Conservation (phyloP, 106 monocot genomes). For the Apostasia ramifera region DNA sequence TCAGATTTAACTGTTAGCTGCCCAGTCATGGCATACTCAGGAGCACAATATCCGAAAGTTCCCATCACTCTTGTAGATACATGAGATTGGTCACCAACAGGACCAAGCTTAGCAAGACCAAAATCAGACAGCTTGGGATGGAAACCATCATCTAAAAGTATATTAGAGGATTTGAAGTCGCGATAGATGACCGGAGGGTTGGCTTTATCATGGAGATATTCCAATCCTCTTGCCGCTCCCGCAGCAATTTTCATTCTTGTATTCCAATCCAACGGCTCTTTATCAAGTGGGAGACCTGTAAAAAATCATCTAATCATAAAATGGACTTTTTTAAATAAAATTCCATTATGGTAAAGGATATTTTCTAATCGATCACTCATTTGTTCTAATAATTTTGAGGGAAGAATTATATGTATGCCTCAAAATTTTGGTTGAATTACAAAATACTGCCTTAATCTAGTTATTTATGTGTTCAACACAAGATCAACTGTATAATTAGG, state of each 20-base stretch:
- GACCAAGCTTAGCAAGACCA: constrained; percentile 40
- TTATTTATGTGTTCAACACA: too few species aligned
- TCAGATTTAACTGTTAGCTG: too few species aligned
- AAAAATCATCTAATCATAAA: not conserved
- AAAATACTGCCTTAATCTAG: too few species aligned
- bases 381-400: too few species aligned
- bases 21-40: too few species aligned
- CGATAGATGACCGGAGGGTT: constrained; percentile 48
- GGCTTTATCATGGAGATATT: constrained; percentile 49
- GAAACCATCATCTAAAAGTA: constrained; percentile 35
- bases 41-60: too few species aligned
- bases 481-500: too few species aligned
- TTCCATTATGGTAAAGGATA: too few species aligned
- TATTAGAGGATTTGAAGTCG: constrained; percentile 47
- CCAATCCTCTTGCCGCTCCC: constrained; percentile 44
- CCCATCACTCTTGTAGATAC: constrained; percentile 10
- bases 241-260: constrained; percentile 32
- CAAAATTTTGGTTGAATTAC: too few species aligned
- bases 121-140: constrained; percentile 54
- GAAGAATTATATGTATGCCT: too few species aligned
- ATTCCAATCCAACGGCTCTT: constrained; percentile 39
- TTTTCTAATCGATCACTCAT: too few species aligned
- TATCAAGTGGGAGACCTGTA: constrained; percentile 40
- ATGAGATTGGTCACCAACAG: constrained; percentile 28
- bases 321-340: too few species aligned